These are phyloP conservation scores for Penicillium sp. DNA, from an alignment of 2,329 filamentous ascomycete genomes.

Conservation along the genomic window DNA sequence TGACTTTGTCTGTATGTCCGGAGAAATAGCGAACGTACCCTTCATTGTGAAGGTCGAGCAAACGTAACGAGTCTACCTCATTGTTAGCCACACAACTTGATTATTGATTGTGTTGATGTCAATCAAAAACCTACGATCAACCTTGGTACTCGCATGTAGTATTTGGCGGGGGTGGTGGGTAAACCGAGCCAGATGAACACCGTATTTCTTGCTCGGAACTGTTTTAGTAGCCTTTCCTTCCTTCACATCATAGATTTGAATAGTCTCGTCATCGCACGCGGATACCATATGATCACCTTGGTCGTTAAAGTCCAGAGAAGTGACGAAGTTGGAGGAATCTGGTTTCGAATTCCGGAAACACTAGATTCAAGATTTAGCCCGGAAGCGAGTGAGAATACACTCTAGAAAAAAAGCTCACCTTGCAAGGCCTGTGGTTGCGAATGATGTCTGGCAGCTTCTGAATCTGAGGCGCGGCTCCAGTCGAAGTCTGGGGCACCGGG, in stretches of 20 bases:
- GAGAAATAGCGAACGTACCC: constrained; percentile 95
- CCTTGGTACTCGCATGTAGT: constrained; percentile 93
- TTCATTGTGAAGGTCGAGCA: constrained; percentile 89
- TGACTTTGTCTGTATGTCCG: constrained; percentile 84
- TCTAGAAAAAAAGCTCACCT: constrained; percentile 57
- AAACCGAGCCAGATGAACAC: constrained; percentile 90
- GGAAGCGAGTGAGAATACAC: not conserved
- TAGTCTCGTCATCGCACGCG: constrained; percentile 89
- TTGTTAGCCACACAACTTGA: constrained; percentile 8
- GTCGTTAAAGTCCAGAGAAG: constrained; percentile 96
- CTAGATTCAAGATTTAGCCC: constrained; percentile 23
- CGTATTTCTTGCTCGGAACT: constrained; percentile 94
- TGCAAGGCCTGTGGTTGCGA: constrained; percentile 75
- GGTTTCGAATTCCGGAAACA: constrained; percentile 42
- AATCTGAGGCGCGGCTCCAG: constrained; percentile 41
- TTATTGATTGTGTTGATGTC: not conserved
- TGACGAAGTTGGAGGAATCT: constrained; percentile 63
- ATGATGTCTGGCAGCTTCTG: constrained; percentile 80
- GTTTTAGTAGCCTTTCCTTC: constrained; percentile 89
- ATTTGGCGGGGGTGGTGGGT: constrained; percentile 90
- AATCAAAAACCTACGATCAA: constrained; percentile 67
- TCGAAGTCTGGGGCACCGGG: constrained; percentile 27
- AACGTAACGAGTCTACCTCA: constrained; percentile 70
- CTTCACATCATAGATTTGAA: constrained; percentile 92
- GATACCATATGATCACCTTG: constrained; percentile 90